A percentile compares a stretch with the other conserved stretches of the same genome.
Evolutionary conservation across 2,329 filamentous ascomycete genomes (phyloP).

Genomic region (Pseudogymnoascus sp.): DNA sequence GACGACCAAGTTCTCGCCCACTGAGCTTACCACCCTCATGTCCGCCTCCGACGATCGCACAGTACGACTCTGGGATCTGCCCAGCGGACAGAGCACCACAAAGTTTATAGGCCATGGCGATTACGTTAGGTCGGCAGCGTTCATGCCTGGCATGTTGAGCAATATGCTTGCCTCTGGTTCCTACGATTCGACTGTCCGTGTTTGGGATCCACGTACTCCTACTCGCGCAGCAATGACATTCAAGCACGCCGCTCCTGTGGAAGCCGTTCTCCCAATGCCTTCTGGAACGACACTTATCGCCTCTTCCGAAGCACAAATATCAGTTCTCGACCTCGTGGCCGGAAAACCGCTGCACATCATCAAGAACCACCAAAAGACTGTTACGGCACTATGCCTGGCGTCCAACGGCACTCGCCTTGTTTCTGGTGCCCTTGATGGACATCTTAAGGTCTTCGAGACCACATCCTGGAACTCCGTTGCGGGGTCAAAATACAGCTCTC

Average conservation of each 20-base stretch:
- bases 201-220: conserved; percentile 84
- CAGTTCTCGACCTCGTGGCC: conserved; percentile 85
- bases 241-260: conserved; percentile 84
- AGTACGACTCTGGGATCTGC: conserved; percentile 89
- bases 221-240: conserved; percentile 77
- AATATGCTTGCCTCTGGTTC: conserved; percentile 81
- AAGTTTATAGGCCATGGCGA: conserved; percentile 84
- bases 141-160: conserved; percentile 65
- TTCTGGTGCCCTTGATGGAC: conserved; percentile 84
- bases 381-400: conserved; percentile 77
- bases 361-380: conserved; percentile 94
- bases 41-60: conserved; percentile 89
- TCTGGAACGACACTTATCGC: conserved; percentile 82
- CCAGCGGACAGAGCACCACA: conserved; percentile 65
- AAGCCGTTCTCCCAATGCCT: conserved; percentile 79
- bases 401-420: conserved; percentile 75
- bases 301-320: conserved; percentile 77
- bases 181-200: conserved; percentile 86
- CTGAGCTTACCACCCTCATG: conserved; percentile 78
- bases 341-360: conserved; percentile 81
- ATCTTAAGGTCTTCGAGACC: conserved; percentile 95
- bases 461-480: conserved; percentile 94
- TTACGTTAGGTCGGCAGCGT: conserved; percentile 82
- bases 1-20: conserved; percentile 84
- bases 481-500: conserved; percentile 85